Conservation (phyloP, 2,329 filamentous ascomycete species). For the Ophiostoma pallidulum region DNA sequence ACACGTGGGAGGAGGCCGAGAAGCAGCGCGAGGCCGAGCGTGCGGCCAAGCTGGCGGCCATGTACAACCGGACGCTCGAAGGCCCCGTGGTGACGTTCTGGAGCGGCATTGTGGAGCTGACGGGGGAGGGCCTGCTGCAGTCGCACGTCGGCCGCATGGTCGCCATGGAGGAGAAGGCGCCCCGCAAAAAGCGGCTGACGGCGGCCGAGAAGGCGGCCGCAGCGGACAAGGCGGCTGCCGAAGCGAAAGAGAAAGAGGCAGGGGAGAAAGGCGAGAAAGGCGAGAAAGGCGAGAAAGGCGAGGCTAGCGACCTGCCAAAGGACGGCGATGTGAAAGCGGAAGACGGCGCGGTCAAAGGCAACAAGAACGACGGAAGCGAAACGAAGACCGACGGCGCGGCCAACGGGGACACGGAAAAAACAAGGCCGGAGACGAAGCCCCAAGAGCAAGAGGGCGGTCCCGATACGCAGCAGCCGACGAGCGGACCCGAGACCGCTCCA, state of each 20-base stretch:
- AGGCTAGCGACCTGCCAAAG: not conserved
- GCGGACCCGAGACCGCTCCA: not conserved
- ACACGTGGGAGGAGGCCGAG: constrained; percentile 89
- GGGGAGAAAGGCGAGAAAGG: not conserved
- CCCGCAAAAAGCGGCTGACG: constrained; percentile 41
- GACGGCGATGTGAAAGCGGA: not conserved
- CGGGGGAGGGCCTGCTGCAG: constrained; percentile 60
- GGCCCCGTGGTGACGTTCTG: constrained; percentile 87
- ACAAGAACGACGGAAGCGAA: not conserved
- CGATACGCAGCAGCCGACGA: not conserved
- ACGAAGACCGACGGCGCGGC: not conserved
- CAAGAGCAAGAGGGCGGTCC: not conserved
- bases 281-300: not conserved
- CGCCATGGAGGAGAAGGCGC: constrained; percentile 49
- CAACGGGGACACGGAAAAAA: not conserved
- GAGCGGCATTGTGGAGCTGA: constrained; percentile 80
- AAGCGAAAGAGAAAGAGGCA: not conserved
- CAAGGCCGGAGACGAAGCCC: not conserved
- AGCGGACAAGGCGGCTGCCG: not conserved
- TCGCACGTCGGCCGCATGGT: constrained; percentile 55
- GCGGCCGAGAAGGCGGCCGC: constrained; percentile 18
- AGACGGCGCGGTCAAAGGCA: not conserved
- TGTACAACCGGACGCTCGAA: constrained; percentile 77
- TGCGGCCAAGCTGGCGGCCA: constrained; percentile 70
- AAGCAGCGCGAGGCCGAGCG: constrained; percentile 79